Percentiles rank a stretch among this genome's conserved stretches.
These are phyloP conservation scores for Kuraishia molischiana DNA, from an alignment of 805 yeast species.

Conservation along the genomic window DNA sequence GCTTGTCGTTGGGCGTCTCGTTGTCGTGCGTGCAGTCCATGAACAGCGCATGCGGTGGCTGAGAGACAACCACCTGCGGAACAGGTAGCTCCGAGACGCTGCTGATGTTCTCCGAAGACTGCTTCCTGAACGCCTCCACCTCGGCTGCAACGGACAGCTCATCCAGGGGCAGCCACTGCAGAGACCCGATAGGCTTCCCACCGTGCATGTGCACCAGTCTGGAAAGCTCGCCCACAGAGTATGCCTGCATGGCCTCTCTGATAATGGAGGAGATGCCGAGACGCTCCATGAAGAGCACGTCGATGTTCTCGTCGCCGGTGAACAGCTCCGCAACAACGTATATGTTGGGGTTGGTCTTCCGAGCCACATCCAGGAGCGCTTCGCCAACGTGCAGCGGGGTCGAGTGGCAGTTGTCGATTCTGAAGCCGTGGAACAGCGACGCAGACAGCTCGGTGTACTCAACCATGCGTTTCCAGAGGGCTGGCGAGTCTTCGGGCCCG, in stretches of 20 bases:
- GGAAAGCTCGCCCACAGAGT: constrained; percentile 80
- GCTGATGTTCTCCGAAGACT: constrained; percentile 16
- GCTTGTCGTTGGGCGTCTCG: constrained; percentile 77
- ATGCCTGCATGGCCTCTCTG: constrained; percentile 96
- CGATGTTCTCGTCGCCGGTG: constrained; percentile 87
- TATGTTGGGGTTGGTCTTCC: constrained; percentile 72
- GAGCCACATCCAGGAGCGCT: constrained; percentile 76
- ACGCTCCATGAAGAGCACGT: constrained; percentile 81
- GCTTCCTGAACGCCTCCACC: constrained; percentile 19
- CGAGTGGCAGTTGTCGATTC: constrained; percentile 94
- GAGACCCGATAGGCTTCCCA: constrained; percentile 92
- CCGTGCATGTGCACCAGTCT: constrained; percentile 86
- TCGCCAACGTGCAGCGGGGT: constrained; percentile 96
- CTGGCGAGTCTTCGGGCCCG: constrained; percentile 74
- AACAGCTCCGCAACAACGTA: constrained; percentile 93
- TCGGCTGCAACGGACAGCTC: constrained; percentile 59
- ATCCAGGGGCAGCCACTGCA: constrained; percentile 70
- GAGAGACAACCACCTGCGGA: constrained; percentile 54
- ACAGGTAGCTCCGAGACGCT: constrained; percentile 55
- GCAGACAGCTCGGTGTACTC: constrained; percentile 69
- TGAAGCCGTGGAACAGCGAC: constrained; percentile 68
- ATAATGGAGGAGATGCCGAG: constrained; percentile 83
- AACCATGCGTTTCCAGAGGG: constrained; percentile 82
- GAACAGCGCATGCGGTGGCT: constrained; percentile 86
- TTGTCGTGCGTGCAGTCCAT: constrained; percentile 99